Base-by-base conservation (phyloP, 257 asterid species). In the Lithospermum erythrorhizon region DNA sequence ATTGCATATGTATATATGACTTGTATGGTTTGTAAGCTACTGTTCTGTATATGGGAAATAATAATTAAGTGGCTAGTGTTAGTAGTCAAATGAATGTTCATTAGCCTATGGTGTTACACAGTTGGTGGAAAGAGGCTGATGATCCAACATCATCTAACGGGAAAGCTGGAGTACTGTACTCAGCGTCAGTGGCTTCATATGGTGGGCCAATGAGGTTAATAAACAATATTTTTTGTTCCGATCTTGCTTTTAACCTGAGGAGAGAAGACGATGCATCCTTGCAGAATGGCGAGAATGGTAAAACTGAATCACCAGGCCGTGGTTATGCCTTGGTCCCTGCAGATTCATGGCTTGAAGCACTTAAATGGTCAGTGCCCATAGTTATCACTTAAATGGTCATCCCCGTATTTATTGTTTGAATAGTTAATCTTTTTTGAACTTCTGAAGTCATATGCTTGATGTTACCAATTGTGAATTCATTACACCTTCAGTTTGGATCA, bases 51-150 rank as follows among this genome's bases (percentile, higher is more conserved):
- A 41, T 41, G 17, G 11, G 49, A 14, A 41, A 41, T 3, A 41
- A 41, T 41, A 11, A 11, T 9, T 13, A 11, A 13, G 13, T 41
- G 18, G 0, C 17, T n/a, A 41, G 49, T 41, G 49, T 41, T 41
- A 41, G 49, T 41, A 41, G 1, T 41, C 4, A 41, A 41, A 11
- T 41, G 16, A 41, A 11, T 41, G 18, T 41, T 41, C 5, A 41
- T 41, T 11, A 41, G 49, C 2, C 11, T 35, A 35, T 41, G 18
- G 18, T 41, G 15, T 41, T 41, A 5, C 18, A 55, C 71, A 91
- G 97, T 78, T 91, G 98, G 98, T 91, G 98, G 95, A 86, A 79
- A 83, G 97, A 88, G 75, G 95, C 95, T 21, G 97, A 77, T 68
- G 89, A 82, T 57, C 63, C 93, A 56, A 68, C 76, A n/a, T 73